These are phyloP conservation scores for Alternaria consortialis DNA, from an alignment of 2,329 filamentous ascomycete species.

Conservation along the genomic window DNA sequence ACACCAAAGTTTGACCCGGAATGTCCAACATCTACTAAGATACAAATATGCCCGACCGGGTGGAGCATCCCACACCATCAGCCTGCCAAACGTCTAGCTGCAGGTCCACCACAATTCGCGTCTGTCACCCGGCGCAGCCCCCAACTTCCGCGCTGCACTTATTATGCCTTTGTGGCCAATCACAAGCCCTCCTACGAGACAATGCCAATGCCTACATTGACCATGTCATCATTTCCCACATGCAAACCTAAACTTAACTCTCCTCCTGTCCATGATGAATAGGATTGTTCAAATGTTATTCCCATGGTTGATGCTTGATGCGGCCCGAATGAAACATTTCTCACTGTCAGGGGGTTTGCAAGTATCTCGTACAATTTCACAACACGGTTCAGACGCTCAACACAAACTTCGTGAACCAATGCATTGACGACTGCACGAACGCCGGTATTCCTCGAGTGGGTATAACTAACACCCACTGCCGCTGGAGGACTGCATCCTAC, in stretches of 20 bases:
- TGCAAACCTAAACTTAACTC: constrained; percentile 7
- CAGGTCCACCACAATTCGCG: constrained; percentile 12
- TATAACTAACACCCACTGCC: constrained; percentile 28
- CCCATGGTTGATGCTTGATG: constrained; percentile 8
- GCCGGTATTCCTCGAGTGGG: constrained; percentile 14
- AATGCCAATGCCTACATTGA: constrained; percentile 1
- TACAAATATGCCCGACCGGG: not conserved
- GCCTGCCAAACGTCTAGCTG: constrained; percentile 14
- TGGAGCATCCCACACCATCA: constrained; percentile 1
- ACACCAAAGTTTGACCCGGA: not conserved
- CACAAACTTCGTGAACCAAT: constrained; percentile 27
- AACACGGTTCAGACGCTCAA: constrained; percentile 9
- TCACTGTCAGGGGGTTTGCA: not conserved
- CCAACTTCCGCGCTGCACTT: constrained; percentile 6
- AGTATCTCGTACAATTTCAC: not conserved
- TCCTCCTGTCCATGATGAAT: not conserved
- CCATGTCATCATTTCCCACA: constrained; percentile 13
- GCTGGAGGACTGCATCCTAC: constrained; percentile 18
- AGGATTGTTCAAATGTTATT: not conserved
- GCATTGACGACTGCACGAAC: constrained; percentile 27
- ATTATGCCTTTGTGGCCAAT: constrained; percentile 12
- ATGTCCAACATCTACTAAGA: not conserved
- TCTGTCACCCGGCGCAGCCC: constrained; percentile 6
- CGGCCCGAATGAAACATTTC: not conserved
- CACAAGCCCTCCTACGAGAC: not conserved